Evolutionary conservation across 2,329 filamentous ascomycete species (phyloP).

Genomic region (Periconia digitata): DNA sequence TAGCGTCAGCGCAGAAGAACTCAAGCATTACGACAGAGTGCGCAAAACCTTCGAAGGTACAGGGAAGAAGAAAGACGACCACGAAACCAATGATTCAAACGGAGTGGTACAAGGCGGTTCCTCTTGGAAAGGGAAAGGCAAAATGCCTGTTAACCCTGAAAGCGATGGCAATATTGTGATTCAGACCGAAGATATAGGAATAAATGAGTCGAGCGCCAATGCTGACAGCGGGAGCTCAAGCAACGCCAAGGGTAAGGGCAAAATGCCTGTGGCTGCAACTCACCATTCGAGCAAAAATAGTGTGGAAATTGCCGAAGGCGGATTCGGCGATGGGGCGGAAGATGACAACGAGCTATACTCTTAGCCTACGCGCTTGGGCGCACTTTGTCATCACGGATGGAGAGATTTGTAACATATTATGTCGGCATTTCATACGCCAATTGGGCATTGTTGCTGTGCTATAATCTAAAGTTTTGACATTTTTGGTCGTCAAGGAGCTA

Average conservation of each 20-base stretch:
- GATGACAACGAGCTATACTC: conserved; percentile 47
- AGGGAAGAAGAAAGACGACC: conserved; percentile 49
- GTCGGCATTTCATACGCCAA: too few species aligned
- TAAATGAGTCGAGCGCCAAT: conserved; percentile 25
- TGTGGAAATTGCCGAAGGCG: conserved; percentile 38
- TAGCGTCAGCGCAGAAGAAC: conserved; percentile 87
- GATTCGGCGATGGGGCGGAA: conserved; percentile 43
- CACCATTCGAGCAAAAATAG: conserved; percentile 37
- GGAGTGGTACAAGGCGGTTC: not conserved
- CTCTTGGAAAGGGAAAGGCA: conserved; percentile 30
- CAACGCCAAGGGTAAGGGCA: conserved; percentile 35
- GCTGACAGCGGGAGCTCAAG: conserved; percentile 9
- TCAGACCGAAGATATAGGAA: conserved; percentile 41
- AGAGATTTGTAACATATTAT: too few species aligned
- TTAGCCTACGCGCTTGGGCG: too few species aligned
- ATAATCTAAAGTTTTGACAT: too few species aligned
- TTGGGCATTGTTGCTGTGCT: too few species aligned
- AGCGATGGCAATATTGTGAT: conserved; percentile 47
- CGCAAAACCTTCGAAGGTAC: conserved; percentile 77
- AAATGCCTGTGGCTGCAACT: conserved; percentile 34
- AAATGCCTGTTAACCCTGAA: conserved; percentile 25
- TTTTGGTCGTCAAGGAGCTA: too few species aligned
- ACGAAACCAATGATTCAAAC: not conserved
- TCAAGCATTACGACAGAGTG: conserved; percentile 87
- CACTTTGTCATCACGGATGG: too few species aligned